Conservation (phyloP, 2,329 filamentous ascomycete species). For the Colletotrichum graminicola region DNA sequence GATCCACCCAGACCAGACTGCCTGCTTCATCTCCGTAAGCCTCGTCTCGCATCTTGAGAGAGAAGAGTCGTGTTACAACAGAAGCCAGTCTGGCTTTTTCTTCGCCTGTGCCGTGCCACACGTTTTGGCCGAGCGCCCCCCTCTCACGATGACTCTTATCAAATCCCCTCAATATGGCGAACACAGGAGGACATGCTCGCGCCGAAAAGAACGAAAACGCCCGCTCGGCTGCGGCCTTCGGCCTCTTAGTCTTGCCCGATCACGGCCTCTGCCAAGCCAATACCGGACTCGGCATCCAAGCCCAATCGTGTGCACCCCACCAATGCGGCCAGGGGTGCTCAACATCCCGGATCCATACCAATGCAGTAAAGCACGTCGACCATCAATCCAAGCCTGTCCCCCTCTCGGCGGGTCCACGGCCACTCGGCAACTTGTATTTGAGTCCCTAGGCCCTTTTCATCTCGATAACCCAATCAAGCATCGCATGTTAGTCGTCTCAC, state of each 20-base stretch:
- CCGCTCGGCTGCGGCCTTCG: not conserved
- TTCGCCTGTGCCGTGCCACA: not conserved
- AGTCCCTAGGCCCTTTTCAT: slow-evolving; percentile 10
- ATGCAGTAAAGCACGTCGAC: slow-evolving; percentile 34
- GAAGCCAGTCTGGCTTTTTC: not conserved
- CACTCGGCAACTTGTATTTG: not conserved
- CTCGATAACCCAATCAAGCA: not conserved
- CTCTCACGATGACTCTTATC: too few species aligned
- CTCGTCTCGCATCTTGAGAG: not conserved
- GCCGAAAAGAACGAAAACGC: not conserved
- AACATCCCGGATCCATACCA: slow-evolving; percentile 19
- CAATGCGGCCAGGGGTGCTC: not conserved
- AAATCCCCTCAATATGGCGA: not conserved
- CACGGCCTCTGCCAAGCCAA: not conserved
- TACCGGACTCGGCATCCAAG: slow-evolving; percentile 9
- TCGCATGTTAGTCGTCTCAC: slow-evolving; percentile 3
- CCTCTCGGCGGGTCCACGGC: slow-evolving; percentile 12
- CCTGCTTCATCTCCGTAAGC: not conserved
- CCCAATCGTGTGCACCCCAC: slow-evolving; percentile 4
- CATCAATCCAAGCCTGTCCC: slow-evolving; percentile 3
- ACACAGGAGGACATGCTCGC: not conserved
- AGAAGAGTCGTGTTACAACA: not conserved
- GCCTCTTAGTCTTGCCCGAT: not conserved
- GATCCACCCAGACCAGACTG: not conserved
- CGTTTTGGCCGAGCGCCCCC: not conserved